phyloP scores from a whole-genome alignment of 1,139 yeast species.

The Hyphopichia fennica region DNA sequence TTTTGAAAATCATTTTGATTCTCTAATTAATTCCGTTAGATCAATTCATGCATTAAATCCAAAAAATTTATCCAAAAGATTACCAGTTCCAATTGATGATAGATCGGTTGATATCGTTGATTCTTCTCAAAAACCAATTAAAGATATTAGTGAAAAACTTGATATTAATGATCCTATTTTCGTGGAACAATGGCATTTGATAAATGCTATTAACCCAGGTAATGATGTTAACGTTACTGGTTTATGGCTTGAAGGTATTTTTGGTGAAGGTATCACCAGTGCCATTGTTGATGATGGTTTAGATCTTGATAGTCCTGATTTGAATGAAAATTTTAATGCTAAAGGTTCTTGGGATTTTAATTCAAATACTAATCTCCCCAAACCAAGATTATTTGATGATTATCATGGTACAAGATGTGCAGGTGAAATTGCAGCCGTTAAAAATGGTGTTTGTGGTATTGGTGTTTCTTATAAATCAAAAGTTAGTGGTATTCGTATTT shows the following conservation, averaged over 20 bases:
- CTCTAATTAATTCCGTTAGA: slow-evolving; percentile 29
- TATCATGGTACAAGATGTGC: slow-evolving; percentile 98
- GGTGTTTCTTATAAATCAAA: slow-evolving; percentile 90
- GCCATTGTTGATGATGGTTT: slow-evolving; percentile 96
- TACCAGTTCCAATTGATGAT: slow-evolving; percentile 32
- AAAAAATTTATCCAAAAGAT: slow-evolving; percentile 45
- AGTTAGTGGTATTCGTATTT: slow-evolving; percentile 87
- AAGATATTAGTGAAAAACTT: slow-evolving; percentile 53
- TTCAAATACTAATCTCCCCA: slow-evolving; percentile 70
- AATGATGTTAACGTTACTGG: slow-evolving; percentile 86
- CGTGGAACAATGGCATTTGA: slow-evolving; percentile 83
- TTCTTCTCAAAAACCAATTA: slow-evolving; percentile 44
- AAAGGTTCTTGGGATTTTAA: slow-evolving; percentile 92
- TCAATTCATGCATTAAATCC: slow-evolving; percentile 55
- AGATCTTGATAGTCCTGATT: slow-evolving; percentile 75
- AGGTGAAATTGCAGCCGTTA: slow-evolving; percentile 93
- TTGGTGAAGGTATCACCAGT: slow-evolving; percentile 80
- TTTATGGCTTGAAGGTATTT: slow-evolving; percentile 78
- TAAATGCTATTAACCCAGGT: slow-evolving; percentile 71
- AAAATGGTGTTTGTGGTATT: slow-evolving; percentile 85
- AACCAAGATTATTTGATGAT: slow-evolving; percentile 80
- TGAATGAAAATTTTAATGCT: slow-evolving; percentile 66
- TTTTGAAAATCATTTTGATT: slow-evolving; percentile 26
- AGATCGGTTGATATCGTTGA: slow-evolving; percentile 35
- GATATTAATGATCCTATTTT: slow-evolving; percentile 80